Evolutionary conservation across 768 basidiomycete species (phyloP).

Genomic region (Trichaptum fuscoviolaceum): DNA sequence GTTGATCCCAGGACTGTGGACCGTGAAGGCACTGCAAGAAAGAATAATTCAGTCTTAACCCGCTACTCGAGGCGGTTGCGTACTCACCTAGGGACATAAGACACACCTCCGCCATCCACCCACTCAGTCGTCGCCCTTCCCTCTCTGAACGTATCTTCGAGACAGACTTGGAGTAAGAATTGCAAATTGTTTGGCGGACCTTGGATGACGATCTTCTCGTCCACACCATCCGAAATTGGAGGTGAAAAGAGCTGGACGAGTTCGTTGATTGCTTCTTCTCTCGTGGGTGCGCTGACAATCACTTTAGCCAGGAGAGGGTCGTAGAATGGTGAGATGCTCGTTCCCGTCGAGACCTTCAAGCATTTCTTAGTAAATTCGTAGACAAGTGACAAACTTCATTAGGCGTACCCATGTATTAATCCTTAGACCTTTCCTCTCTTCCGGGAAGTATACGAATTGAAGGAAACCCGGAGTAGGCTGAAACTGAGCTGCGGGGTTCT

Average conservation of each 20-base stretch:
- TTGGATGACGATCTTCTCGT: slow-evolving; percentile 31
- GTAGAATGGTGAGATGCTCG: slow-evolving; percentile 45
- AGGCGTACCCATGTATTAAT: slow-evolving; percentile 52
- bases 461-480: slow-evolving; percentile 56
- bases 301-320: slow-evolving; percentile 60
- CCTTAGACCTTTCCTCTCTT: slow-evolving; percentile 44
- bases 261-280: slow-evolving; percentile 40
- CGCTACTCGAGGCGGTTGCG: not conserved
- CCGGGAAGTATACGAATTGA: slow-evolving; percentile 43
- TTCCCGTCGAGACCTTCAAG: slow-evolving; percentile 43
- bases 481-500: slow-evolving; percentile 55
- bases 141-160: slow-evolving; percentile 30
- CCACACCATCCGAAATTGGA: not conserved
- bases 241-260: slow-evolving; percentile 33
- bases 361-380: no score
- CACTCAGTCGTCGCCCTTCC: not conserved
- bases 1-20: slow-evolving; percentile 51
- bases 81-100: not conserved
- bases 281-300: slow-evolving; percentile 42
- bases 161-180: slow-evolving; percentile 43
- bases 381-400: slow-evolving; percentile 9
- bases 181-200: slow-evolving; percentile 60
- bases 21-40: slow-evolving; percentile 43
- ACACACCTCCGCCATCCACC: not conserved
- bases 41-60: not conserved